phyloP scores from a whole-genome alignment of 1,284 basidiomycete species.

The Tilletia setariae region DNA sequence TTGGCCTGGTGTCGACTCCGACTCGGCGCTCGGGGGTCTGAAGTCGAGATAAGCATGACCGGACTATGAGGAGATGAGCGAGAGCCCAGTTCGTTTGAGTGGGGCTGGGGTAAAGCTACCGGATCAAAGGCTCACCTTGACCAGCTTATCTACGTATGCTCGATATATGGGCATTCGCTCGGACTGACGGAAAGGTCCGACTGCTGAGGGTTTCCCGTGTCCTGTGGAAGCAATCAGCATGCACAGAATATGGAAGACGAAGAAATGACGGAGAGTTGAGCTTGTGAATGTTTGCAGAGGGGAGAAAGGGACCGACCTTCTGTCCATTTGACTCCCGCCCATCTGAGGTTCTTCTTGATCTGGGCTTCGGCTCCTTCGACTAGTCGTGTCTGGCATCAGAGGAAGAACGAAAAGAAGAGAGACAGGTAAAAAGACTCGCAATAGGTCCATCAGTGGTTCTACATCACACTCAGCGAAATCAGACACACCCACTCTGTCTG shows the following conservation, averaged over 20 bases:
- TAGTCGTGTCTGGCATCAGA: conserved; percentile 43
- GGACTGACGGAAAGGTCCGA: conserved; percentile 63
- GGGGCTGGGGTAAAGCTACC: background rate
- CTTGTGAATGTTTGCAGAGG: too few relatives aligned
- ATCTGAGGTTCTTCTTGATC: conserved; percentile 72
- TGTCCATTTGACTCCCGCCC: conserved; percentile 91
- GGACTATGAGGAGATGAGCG: conserved; percentile 58
- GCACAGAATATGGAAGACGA: too few relatives aligned
- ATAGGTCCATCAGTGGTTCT: background rate
- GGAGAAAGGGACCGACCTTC: conserved; percentile 63
- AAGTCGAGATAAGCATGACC: conserved; percentile 94
- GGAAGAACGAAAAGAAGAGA: background rate
- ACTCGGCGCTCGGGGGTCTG: conserved; percentile 63
- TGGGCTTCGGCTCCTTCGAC: conserved; percentile 80
- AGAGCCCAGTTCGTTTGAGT: background rate
- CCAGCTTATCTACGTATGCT: conserved; percentile 68
- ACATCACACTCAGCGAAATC: background rate
- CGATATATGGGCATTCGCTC: conserved; percentile 82
- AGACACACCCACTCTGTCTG: conserved; percentile 67
- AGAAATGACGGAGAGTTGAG: too few relatives aligned
- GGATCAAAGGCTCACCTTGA: conserved; percentile 62
- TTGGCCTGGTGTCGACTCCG: background rate
- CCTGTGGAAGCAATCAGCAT: too few relatives aligned
- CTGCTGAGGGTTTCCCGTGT: background rate
- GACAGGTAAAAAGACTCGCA: background rate